Evolutionary conservation across 352 stramenopile genomes (phyloP), one percentile per base, ranked within the genome.

Genomic region (Pythium myriotylum): DNA sequence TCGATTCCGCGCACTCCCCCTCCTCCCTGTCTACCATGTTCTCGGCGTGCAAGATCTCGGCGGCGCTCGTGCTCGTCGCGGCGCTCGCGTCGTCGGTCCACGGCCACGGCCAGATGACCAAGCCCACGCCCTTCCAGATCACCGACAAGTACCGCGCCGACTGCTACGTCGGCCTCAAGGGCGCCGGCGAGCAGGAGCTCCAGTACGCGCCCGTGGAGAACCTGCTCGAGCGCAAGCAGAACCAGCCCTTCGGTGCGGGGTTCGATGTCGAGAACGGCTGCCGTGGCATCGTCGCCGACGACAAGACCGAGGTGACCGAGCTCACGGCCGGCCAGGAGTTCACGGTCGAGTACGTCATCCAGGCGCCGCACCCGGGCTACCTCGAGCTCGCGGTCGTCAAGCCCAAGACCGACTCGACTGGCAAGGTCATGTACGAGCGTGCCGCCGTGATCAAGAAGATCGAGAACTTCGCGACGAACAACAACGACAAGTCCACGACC

Each of bases 231-330:
- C 76, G 78, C 37, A 78, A 72, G 47, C 78, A 88, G 39, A 75
- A 77, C 40, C 64, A 77, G 22, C 78, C 78, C 0, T 71, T 59
- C 1, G 72, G 68, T 16, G 54, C 65, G 24, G 81, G 72, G 33
- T 88, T 85, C 58, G 73, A 81, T 52, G 74, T 88, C 26, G 76
- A 74, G 68, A 88, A 88, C 63, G 78, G 78, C 2, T 88, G 76
- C 51, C 76, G 78, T 22, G 78, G 76, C 27, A 76, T 81, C 41
- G 72, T 85, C 32, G 84, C 83, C 67, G 78, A 88, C 49, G 56
- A 49, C 4, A 57, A 27, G 13, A 76, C 79, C 51, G 70, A 72
- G 29, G 67, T 88, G 42, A 84, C 76, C 24, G 66, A 70, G 40
- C 65, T 88, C 59, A 49, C 66, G 51, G 59, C 71, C 9, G 79